Evolutionary conservation across 768 basidiomycete species (phyloP).

Genomic region (Pleurotus cornucopiae): DNA sequence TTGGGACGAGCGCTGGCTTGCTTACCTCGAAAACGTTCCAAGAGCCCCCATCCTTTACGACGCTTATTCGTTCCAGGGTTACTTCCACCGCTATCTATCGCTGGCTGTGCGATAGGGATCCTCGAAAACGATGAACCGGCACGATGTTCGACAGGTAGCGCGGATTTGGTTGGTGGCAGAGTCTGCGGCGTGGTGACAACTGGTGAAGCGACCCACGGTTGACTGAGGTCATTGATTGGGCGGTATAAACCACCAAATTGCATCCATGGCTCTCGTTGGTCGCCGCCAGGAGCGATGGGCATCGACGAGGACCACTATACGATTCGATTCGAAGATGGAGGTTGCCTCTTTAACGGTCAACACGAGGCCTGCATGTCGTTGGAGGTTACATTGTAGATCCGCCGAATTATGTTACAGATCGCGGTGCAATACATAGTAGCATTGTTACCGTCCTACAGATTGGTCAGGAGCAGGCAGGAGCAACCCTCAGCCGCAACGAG

Average conservation of each 20-base stretch:
- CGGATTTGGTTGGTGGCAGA: neutral
- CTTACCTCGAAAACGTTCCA: slow-evolving; percentile 6
- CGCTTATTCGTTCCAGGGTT: neutral
- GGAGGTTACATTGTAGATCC: no score
- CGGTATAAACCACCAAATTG: slow-evolving; percentile 16
- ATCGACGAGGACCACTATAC: neutral
- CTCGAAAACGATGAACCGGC: no score
- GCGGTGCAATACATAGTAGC: no score
- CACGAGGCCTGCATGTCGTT: no score
- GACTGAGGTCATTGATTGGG: slow-evolving; percentile 12
- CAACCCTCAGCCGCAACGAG: no score
- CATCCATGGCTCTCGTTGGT: slow-evolving; percentile 10
- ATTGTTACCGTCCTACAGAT: no score
- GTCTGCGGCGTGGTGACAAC: slow-evolving; percentile 1
- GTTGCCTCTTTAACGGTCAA: no score
- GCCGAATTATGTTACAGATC: no score
- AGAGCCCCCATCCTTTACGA: slow-evolving; percentile 9
- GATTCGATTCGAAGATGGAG: no score
- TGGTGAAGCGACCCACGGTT: slow-evolving; percentile 18
- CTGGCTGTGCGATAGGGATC: neutral
- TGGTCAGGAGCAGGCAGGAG: no score
- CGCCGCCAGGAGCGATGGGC: neutral
- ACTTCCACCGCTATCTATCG: neutral
- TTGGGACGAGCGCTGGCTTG: neutral
- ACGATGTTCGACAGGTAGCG: neutral